phyloP scores from a whole-genome alignment of 192 early-diverging fungal genomes.

The Thamnidium elegans region DNA sequence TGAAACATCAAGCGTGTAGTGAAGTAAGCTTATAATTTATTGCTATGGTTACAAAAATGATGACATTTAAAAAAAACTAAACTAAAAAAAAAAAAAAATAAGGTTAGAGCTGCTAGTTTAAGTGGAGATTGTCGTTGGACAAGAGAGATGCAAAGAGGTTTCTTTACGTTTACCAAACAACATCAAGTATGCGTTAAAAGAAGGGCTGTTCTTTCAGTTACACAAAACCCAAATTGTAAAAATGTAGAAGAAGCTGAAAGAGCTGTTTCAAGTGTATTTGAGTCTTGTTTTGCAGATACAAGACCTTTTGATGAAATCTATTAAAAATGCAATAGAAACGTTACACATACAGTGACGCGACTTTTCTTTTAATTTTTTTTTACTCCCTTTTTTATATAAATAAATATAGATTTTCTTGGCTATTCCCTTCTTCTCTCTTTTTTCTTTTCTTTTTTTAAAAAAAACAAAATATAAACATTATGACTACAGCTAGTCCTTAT shows the following conservation, averaged over 20 bases:
- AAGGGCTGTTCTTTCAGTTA: constrained; percentile 76
- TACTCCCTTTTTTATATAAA: background rate
- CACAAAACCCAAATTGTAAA: constrained; percentile 73
- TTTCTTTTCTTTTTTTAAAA: constrained; percentile 13
- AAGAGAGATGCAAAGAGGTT: constrained; percentile 64
- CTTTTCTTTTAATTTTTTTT: too few species aligned
- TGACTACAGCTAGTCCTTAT: constrained; percentile 36
- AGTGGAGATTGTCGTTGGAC: constrained; percentile 77
- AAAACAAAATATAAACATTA: constrained; percentile 7
- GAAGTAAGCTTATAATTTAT: constrained; percentile 43
- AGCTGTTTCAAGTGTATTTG: constrained; percentile 84
- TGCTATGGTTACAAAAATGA: background rate
- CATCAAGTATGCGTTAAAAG: constrained; percentile 88
- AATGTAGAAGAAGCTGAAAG: constrained; percentile 76
- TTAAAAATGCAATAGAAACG: constrained; percentile 27
- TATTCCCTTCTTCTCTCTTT: constrained; percentile 2
- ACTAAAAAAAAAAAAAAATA: background rate
- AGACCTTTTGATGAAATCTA: constrained; percentile 95
- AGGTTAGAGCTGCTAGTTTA: constrained; percentile 73
- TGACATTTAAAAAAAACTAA: too few species aligned
- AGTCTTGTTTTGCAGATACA: constrained; percentile 92
- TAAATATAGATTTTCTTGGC: too few species aligned
- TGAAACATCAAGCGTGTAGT: constrained; percentile 78
- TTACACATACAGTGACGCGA: too few species aligned
- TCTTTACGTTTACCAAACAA: constrained; percentile 70